phyloP scores from a whole-genome alignment of 1,284 basidiomycete genomes.

The Ustilago shanxiensis region DNA sequence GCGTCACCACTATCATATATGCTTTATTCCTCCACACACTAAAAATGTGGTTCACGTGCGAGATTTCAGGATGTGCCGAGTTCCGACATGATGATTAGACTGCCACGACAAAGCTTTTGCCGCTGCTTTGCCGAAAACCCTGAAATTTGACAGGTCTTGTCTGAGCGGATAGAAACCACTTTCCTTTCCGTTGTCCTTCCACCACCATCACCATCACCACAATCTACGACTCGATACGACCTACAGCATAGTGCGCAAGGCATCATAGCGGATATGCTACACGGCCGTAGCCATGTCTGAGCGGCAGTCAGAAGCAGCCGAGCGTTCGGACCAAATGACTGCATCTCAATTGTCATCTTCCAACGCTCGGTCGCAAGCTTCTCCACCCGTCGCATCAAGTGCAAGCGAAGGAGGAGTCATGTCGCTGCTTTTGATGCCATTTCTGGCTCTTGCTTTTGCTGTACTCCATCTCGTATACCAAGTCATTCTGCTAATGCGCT shows the following conservation, averaged over 20 bases:
- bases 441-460: slow-evolving; percentile 28
- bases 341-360: neutral
- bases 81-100: neutral
- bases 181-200: neutral
- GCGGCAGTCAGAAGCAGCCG: slow-evolving; percentile 7
- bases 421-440: slow-evolving; percentile 22
- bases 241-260: neutral
- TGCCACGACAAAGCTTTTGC: slow-evolving; percentile 1
- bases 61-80: neutral
- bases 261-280: neutral
- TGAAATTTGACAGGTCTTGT: neutral
- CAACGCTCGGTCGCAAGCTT: neutral
- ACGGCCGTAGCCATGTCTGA: slow-evolving; percentile 1
- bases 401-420: neutral
- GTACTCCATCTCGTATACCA: slow-evolving; percentile 38
- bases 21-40: slow-evolving; percentile 2
- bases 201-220: neutral
- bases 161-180: neutral
- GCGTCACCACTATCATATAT: neutral
- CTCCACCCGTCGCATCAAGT: neutral
- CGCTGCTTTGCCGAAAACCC: slow-evolving; percentile 2
- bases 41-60: neutral
- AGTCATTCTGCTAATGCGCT: neutral
- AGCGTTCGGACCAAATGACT: neutral
- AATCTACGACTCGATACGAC: neutral